Evolutionary conservation across 2,329 filamentous ascomycete genomes (phyloP).

Genomic region (Penicillium sp.): DNA sequence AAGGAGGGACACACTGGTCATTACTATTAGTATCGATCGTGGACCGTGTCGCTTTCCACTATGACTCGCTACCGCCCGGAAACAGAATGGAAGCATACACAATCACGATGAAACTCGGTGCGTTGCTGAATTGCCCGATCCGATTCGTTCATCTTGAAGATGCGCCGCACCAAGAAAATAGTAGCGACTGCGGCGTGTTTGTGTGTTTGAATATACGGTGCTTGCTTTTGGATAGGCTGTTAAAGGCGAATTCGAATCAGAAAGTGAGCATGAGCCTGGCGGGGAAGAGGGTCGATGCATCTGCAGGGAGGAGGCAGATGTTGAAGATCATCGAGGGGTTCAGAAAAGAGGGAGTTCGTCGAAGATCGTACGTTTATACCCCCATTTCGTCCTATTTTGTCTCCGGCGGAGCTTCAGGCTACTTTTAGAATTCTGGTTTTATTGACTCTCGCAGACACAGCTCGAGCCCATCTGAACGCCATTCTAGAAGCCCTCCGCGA

Average conservation of each 20-base stretch:
- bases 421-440: background rate
- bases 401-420: too few species aligned
- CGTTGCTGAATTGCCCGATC: constrained; percentile 64
- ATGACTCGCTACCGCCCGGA: constrained; percentile 75
- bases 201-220: constrained; percentile 95
- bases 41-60: constrained; percentile 92
- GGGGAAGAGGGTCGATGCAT: constrained; percentile 76
- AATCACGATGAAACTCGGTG: constrained; percentile 65
- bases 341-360: constrained; percentile 79
- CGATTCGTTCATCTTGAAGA: constrained; percentile 77
- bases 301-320: constrained; percentile 83
- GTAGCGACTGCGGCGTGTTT: constrained; percentile 90
- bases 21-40: constrained; percentile 83
- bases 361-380: constrained; percentile 64
- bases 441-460: constrained; percentile 8
- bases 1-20: constrained; percentile 93
- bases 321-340: constrained; percentile 80
- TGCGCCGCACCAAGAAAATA: constrained; percentile 85
- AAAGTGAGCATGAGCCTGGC: constrained; percentile 94
- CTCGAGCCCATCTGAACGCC: constrained; percentile 13
- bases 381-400: background rate
- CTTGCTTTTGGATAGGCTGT: constrained; percentile 76
- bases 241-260: constrained; percentile 72
- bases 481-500: constrained; percentile 20
- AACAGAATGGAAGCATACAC: constrained; percentile 72